phyloP scores from a whole-genome alignment of 2,329 filamentous ascomycete species.

The Helotiales sp. region DNA sequence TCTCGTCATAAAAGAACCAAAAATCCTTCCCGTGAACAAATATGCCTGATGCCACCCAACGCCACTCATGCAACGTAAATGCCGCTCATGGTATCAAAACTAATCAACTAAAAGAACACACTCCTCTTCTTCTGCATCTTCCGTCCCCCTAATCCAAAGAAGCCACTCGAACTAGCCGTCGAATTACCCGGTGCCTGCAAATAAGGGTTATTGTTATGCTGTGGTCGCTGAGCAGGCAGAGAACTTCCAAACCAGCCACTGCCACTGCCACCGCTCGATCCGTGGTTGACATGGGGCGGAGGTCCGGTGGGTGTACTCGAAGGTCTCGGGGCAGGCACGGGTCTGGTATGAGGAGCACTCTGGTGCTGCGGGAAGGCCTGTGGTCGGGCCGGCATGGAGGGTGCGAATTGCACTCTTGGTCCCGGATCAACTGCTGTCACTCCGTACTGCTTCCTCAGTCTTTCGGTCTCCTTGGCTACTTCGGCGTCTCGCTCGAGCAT shows the following conservation, averaged over 20 bases:
- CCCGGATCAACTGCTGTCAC: constrained; percentile 25
- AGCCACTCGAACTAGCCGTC: constrained; percentile 52
- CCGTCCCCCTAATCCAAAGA: constrained; percentile 46
- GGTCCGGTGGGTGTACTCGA: constrained; percentile 33
- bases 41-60: background rate
- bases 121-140: constrained; percentile 43
- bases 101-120: constrained; percentile 31
- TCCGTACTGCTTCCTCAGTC: constrained; percentile 72
- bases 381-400: constrained; percentile 28
- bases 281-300: constrained; percentile 7
- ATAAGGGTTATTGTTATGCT: constrained; percentile 36
- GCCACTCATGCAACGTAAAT: constrained; percentile 1
- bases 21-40: background rate
- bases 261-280: constrained; percentile 6
- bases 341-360: constrained; percentile 38
- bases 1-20: background rate
- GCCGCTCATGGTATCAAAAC: constrained; percentile 11
- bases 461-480: constrained; percentile 81
- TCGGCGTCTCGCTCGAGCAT: constrained; percentile 68
- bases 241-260: constrained; percentile 14
- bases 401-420: constrained; percentile 23
- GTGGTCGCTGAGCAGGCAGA: background rate
- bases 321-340: constrained; percentile 37
- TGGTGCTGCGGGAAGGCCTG: constrained; percentile 33
- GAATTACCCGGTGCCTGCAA: constrained; percentile 36